A percentile compares a stretch with the other conserved stretches of the same genome.
Evolutionary conservation across 768 basidiomycete species (phyloP).

Genomic region (Paxillus rubicundulus): DNA sequence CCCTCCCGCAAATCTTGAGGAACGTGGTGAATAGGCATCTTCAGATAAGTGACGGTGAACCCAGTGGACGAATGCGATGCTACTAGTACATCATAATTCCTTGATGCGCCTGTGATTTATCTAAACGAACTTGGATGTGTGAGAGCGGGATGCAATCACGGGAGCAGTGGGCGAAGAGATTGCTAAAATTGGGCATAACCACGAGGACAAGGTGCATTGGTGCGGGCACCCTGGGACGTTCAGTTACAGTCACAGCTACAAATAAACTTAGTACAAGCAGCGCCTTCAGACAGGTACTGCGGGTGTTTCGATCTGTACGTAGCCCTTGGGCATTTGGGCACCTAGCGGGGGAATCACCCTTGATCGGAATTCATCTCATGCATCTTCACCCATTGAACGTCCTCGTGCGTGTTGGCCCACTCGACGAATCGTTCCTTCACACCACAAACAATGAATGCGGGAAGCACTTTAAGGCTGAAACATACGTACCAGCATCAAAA

Average conservation of each 20-base stretch:
- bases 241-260: conserved; percentile 7
- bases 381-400: conserved; percentile 70
- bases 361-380: conserved; percentile 63
- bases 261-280: neutral
- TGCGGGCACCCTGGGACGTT: conserved; percentile 6
- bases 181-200: conserved; percentile 1
- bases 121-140: conserved; percentile 4
- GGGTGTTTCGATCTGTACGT: conserved; percentile 4
- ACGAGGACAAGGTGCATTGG: neutral
- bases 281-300: neutral
- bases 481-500: conserved; percentile 62
- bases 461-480: neutral
- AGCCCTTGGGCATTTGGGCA: conserved; percentile 56
- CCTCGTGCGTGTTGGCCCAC: conserved; percentile 68
- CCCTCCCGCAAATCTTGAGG: conserved; percentile 52
- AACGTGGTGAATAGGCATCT: conserved; percentile 38
- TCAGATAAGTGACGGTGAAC: neutral
- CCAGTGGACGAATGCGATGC: neutral
- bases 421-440: conserved; percentile 67
- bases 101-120: conserved; percentile 6
- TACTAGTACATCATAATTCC: neutral
- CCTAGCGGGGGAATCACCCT: conserved; percentile 47
- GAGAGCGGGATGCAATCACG: conserved; percentile 8
- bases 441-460: neutral
- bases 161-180: neutral